Evolutionary conservation across 176 grass and related monocot genomes (phyloP), one percentile per base, ranked within the genome.

Genomic region (Oryza coarctata): DNA sequence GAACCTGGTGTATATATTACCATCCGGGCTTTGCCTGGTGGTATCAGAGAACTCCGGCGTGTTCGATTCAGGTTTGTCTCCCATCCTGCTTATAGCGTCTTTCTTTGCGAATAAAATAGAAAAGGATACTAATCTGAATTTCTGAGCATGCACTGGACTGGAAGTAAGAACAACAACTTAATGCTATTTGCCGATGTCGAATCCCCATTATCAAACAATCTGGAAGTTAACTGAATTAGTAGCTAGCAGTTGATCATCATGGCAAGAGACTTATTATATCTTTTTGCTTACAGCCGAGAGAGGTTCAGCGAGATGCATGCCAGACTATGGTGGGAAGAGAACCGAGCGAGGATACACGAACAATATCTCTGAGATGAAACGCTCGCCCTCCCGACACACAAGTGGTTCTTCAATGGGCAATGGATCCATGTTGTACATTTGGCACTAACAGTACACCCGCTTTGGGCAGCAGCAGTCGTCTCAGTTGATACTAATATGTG

Each of bases 1-100:
- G 89, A 95, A 75, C 89, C 96, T 45, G 93, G 96, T 74, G 96
- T 99, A 72, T 99, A 99, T 85, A 95, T 99, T 71, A 99, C 96
- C 73, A 90, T 95, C 39, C 81, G 91, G 17, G 91, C 80, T 86
- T 81, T 95, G 85, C 89, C 96, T 78, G 89, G 91, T 62, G 87
- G 93, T 32, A 91, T 92, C 79, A 88, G 96, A 75, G 96, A 99
- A 75, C 93, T 99, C 47, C 82, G 93, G 2, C 93, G 96, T 12
- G 91, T 99, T 58, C 79, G 96, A 78, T 99, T 99, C 85, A 99
- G 96, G 96, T 95, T 36, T 26, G 82, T 55, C 28, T 83, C 73
- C 6, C 33, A 30, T 83, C 20, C 58, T 86, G 5, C 45, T 35
- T 33, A 18, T 68, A 9, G 6, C 52, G n/a, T 1, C 14, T 62